Evolutionary conservation across 2,329 filamentous ascomycete species (phyloP).

Genomic region (Thielaviopsis euricoi): DNA sequence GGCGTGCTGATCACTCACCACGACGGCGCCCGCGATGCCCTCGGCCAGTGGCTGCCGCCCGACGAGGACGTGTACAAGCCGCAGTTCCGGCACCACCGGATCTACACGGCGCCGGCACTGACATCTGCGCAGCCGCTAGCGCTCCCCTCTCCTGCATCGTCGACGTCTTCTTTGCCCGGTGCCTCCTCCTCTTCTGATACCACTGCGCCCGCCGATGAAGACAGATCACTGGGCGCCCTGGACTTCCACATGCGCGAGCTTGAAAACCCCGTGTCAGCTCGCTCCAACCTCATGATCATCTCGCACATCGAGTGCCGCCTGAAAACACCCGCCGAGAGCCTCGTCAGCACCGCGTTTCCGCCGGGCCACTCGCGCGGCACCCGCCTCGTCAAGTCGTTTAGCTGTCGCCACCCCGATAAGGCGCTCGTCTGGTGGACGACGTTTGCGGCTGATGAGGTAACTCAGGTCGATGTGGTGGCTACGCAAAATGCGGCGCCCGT

Average conservation of each 20-base stretch:
- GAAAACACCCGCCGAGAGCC: background rate
- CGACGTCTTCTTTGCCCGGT: background rate
- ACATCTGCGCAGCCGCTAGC: background rate
- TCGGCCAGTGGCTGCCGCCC: conserved; percentile 9
- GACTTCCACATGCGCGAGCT: conserved; percentile 8
- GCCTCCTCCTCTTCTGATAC: no score
- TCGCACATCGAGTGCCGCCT: conserved; percentile 2
- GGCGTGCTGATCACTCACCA: conserved; percentile 4
- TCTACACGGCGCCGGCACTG: background rate
- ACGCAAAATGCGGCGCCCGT: conserved; percentile 1
- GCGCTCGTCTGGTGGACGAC: conserved; percentile 9
- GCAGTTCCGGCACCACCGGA: background rate
- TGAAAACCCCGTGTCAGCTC: conserved; percentile 1
- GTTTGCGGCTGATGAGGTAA: conserved; percentile 8
- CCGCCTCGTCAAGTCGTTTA: conserved; percentile 4
- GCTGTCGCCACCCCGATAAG: background rate
- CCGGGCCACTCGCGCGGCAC: conserved; percentile 1
- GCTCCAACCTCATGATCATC: conserved; percentile 4
- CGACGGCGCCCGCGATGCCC: conserved; percentile 1
- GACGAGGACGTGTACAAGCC: background rate
- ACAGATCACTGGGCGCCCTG: background rate
- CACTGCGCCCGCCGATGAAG: no score
- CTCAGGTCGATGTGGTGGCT: background rate
- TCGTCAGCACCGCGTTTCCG: background rate
- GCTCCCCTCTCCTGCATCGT: no score